These are phyloP conservation scores for Trichophyton simii DNA, from an alignment of 2,329 filamentous ascomycete species.

Conservation along the genomic window DNA sequence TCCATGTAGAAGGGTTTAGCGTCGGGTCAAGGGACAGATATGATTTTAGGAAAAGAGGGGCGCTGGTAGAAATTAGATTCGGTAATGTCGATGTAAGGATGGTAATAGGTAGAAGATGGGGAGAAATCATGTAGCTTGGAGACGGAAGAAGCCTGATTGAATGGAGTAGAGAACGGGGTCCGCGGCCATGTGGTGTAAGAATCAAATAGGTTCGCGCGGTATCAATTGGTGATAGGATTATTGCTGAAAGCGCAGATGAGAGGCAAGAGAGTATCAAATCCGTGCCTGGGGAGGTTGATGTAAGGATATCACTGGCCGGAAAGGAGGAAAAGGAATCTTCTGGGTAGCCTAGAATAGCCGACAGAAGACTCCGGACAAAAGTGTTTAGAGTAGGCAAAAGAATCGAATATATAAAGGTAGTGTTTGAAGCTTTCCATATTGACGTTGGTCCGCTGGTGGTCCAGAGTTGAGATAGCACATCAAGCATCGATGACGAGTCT, in stretches of 20 bases:
- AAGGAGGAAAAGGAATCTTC: slow-evolving; percentile 50
- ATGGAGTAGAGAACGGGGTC: slow-evolving; percentile 64
- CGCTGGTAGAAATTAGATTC: slow-evolving; percentile 67
- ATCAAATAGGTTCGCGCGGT: slow-evolving; percentile 79
- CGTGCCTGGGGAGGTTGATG: slow-evolving; percentile 68
- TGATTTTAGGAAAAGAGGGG: slow-evolving; percentile 74
- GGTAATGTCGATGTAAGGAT: slow-evolving; percentile 75
- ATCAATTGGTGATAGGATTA: slow-evolving; percentile 77
- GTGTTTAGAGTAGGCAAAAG: slow-evolving; percentile 78
- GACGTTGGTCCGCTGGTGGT: slow-evolving; percentile 79
- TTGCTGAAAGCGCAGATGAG: slow-evolving; percentile 56
- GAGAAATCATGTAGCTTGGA: slow-evolving; percentile 52
- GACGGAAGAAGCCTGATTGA: slow-evolving; percentile 68
- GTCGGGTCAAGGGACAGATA: slow-evolving; percentile 73
- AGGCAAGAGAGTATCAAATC: slow-evolving; percentile 62
- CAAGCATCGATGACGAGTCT: slow-evolving; percentile 66
- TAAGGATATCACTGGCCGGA: slow-evolving; percentile 57
- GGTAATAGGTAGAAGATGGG: slow-evolving; percentile 65
- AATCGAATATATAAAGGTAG: slow-evolving; percentile 82
- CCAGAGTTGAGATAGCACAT: slow-evolving; percentile 81
- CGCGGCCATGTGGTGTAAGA: slow-evolving; percentile 63
- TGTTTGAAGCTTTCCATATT: slow-evolving; percentile 87
- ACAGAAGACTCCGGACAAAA: slow-evolving; percentile 83
- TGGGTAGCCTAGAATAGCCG: slow-evolving; percentile 78
- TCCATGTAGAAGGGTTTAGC: slow-evolving; percentile 68